Evolutionary conservation across 169 alveolate species (phyloP).

Genomic region (Plasmodium cynomolgi): DNA sequence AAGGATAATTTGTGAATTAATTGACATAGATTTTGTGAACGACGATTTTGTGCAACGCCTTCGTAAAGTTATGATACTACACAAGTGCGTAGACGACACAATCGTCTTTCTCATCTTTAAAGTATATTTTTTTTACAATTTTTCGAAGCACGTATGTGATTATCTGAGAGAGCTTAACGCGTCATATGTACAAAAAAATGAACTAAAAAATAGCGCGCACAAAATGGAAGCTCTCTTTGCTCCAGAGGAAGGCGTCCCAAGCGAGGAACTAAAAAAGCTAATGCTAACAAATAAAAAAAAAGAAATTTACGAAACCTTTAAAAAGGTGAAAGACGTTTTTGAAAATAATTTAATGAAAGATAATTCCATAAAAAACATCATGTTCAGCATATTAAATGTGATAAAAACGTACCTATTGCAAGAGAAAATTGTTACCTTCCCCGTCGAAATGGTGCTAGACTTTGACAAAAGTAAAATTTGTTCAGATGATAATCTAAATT

Average conservation of each 20-base stretch:
- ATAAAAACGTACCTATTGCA: constrained; percentile 43
- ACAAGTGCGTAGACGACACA: constrained; percentile 39
- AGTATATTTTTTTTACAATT: constrained; percentile 53
- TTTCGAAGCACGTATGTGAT: constrained; percentile 52
- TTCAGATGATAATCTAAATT: constrained; percentile 50
- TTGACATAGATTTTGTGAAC: constrained; percentile 11
- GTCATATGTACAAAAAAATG: neutral
- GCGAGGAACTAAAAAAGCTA: constrained; percentile 18
- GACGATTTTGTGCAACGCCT: constrained; percentile 11
- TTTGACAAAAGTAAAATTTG: constrained; percentile 43
- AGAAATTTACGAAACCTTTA: constrained; percentile 66
- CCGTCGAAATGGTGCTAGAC: constrained; percentile 63
- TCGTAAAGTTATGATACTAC: constrained; percentile 9
- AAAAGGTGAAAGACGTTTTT: constrained; percentile 52
- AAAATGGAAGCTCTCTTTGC: neutral
- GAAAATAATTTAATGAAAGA: constrained; percentile 59
- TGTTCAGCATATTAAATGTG: constrained; percentile 70
- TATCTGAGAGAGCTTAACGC: constrained; percentile 35
- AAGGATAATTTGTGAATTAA: constrained; percentile 32
- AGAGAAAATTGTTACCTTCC: constrained; percentile 54
- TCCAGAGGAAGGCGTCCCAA: neutral
- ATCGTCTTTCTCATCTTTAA: constrained; percentile 33
- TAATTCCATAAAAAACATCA: constrained; percentile 54
- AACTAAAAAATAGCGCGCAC: neutral
- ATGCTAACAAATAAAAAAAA: constrained; percentile 55